Percentiles rank a stretch among this genome's conserved stretches.
These are phyloP conservation scores for Dictyostelium citrinum DNA, from an alignment of 78 protist species.

Conservation along the genomic window DNA sequence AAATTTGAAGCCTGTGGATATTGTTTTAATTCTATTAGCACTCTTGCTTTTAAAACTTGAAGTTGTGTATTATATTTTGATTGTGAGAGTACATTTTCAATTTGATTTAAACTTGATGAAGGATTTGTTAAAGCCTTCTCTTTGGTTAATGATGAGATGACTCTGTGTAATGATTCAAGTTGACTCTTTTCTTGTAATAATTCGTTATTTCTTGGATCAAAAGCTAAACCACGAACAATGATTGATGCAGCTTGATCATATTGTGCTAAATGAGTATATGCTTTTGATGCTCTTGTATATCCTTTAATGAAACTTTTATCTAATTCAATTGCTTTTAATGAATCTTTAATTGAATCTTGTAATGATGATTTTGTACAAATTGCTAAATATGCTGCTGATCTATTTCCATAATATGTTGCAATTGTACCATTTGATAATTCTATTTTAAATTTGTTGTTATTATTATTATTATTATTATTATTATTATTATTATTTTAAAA, in stretches of 20 bases:
- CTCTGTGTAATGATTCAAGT: not conserved
- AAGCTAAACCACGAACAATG: conserved; percentile 26
- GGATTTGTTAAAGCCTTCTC: not conserved
- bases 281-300: conserved; percentile 53
- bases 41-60: conserved; percentile 17
- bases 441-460: too few relatives aligned
- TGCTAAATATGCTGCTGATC: conserved; percentile 68
- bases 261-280: conserved; percentile 43
- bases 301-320: conserved; percentile 65
- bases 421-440: conserved; percentile 26
- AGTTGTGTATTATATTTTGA: conserved; percentile 8
- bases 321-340: conserved; percentile 23
- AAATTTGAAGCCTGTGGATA: conserved; percentile 41
- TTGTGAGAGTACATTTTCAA: conserved; percentile 13
- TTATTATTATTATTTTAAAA: not conserved
- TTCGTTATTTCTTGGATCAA: conserved; percentile 60
- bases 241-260: conserved; percentile 25
- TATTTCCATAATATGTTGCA: conserved; percentile 59
- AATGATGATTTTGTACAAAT: conserved; percentile 52
- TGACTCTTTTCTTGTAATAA: conserved; percentile 15
- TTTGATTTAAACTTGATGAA: not conserved
- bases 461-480: too few relatives aligned
- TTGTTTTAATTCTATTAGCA: conserved; percentile 47
- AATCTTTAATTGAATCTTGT: conserved; percentile 34
- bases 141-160: not conserved